phyloP scores from a whole-genome alignment of 768 basidiomycete species.

The Crucibulum laeve region DNA sequence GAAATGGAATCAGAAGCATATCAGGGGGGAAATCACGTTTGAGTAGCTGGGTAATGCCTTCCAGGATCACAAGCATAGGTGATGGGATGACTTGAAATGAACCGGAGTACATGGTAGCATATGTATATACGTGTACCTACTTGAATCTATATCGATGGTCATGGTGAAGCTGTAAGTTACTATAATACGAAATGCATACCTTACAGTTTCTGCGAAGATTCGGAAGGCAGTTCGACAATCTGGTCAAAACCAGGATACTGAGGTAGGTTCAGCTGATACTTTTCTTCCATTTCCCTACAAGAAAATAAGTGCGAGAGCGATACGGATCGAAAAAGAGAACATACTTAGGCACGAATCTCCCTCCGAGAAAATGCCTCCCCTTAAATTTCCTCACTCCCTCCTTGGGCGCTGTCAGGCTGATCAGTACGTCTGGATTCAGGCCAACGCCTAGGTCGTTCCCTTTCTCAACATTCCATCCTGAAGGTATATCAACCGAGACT shows the following conservation, averaged over 20 bases:
- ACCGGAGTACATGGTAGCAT: no score
- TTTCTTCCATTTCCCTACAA: constrained; percentile 64
- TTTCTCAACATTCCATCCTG: constrained; percentile 91
- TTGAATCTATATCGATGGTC: no score
- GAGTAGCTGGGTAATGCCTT: no score
- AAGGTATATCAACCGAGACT: constrained; percentile 93
- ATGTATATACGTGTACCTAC: no score
- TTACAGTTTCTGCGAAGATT: constrained; percentile 5
- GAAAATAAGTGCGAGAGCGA: not conserved
- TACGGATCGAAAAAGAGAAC: constrained; percentile 17
- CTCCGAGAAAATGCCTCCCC: constrained; percentile 90
- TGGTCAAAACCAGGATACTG: constrained; percentile 75
- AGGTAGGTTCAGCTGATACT: constrained; percentile 76
- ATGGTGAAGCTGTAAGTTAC: no score
- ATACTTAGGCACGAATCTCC: constrained; percentile 87
- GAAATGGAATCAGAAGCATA: no score
- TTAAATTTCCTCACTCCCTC: constrained; percentile 72
- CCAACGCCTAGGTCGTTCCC: constrained; percentile 58
- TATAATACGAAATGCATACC: no score
- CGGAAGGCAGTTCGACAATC: constrained; percentile 70
- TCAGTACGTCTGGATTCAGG: constrained; percentile 71
- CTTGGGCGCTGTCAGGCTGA: constrained; percentile 95
- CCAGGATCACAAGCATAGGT: no score
- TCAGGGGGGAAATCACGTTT: no score
- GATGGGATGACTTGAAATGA: no score